phyloP scores from a whole-genome alignment of 768 basidiomycete genomes.

The Russula olivacea region DNA sequence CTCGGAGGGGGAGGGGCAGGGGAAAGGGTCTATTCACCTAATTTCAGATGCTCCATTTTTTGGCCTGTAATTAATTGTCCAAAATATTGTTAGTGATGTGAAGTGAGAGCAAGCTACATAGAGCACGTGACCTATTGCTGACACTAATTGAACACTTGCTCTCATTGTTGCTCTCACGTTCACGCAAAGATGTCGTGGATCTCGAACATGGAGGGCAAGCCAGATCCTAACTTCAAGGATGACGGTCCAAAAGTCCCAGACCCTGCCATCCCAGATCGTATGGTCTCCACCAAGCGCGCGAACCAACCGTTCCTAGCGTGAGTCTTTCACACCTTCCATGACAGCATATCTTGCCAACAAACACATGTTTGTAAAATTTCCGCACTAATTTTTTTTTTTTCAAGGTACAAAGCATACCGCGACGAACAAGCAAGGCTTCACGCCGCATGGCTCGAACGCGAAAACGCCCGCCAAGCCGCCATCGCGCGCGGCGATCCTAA shows the following conservation, averaged over 20 bases:
- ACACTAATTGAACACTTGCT: too few relatives aligned
- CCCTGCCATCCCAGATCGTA: conserved; percentile 56
- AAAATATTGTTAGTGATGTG: too few relatives aligned
- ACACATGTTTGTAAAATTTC: background rate
- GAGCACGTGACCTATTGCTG: background rate
- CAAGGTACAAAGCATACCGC: conserved; percentile 63
- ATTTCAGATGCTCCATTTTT: conserved; percentile 22
- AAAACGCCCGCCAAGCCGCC: conserved; percentile 65
- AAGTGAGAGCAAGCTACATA: too few relatives aligned
- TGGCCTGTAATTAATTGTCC: conserved; percentile 4
- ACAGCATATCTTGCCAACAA: background rate
- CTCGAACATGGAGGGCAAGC: conserved; percentile 38
- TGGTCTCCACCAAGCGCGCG: conserved; percentile 75
- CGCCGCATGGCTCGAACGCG: conserved; percentile 61
- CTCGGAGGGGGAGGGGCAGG: background rate
- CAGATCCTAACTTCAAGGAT: conserved; percentile 30
- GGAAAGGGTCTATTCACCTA: conserved; percentile 19
- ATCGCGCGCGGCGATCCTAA: conserved; percentile 61
- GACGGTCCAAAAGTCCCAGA: conserved; percentile 52
- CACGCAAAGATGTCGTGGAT: conserved; percentile 45
- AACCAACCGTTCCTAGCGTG: conserved; percentile 83
- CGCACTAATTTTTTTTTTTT: conserved; percentile 7
- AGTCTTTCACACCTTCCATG: conserved; percentile 28
- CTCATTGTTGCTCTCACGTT: too few relatives aligned
- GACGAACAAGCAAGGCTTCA: conserved; percentile 55